Base-by-base conservation (phyloP, 2,329 filamentous ascomycete genomes). In the Coniochaeta sp. region DNA sequence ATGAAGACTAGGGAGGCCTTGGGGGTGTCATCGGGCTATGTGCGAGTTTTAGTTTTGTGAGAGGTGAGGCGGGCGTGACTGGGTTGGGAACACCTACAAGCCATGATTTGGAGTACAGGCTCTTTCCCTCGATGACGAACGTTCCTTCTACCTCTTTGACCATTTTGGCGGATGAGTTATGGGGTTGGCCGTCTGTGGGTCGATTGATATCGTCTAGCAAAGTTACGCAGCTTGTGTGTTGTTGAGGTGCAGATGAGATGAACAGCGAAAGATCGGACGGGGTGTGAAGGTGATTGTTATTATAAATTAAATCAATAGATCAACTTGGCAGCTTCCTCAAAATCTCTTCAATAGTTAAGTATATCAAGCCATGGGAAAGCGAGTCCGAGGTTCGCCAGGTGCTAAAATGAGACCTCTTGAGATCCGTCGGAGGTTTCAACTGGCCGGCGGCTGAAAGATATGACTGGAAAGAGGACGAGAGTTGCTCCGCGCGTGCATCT, bases 1-100 rank as follows among this genome's bases (percentile, higher is more conserved):
- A 97, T 77, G 74, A 96, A 89, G 67, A 95, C 80, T 57, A 96
- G 73, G 66, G 89, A 89, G 38, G 92, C 92, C 68, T 82, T 83
- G 60, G 82, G 74, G 14, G 80, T 74, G 16, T 77, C 80, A 33
- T 80, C 72, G 33, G 85, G 84, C 86, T 86, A 31, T 19, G 14
- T 47, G 55, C 55, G 33, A 19, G 7, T 6, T 7, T 9, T 36
- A 28, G 26, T n/a, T n/a, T n/a, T 19, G 47, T 16, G 44, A 38
- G 50, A 33, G 22, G 6, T 38, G 34, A 33, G 58, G n/a, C n/a
- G n/a, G 59, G 34, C 44, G 12, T 50, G 56, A 9, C 54, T 34
- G 59, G 54, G 44, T 16, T 52, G 52, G n/a, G 7, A 8, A 73
- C 81, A 31, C 28, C 70, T 73, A 86, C 83, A 66, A 81, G 78